phyloP scores from a whole-genome alignment of 2,329 filamentous ascomycete species.

The Cladosporium sp. region DNA sequence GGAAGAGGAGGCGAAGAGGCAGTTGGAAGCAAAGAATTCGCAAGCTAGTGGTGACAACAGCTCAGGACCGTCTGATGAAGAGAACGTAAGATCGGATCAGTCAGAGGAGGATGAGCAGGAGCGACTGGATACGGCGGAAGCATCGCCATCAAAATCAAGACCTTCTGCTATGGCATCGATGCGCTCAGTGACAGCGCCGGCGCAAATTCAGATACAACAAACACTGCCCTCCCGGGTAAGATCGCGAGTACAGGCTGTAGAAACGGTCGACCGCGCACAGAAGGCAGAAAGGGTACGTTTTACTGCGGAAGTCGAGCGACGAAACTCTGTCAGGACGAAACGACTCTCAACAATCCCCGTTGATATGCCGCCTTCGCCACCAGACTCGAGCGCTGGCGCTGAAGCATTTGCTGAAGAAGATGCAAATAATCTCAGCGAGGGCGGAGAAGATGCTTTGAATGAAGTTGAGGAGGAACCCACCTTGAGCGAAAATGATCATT shows the following conservation, averaged over 20 bases:
- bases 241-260: slow-evolving; percentile 32
- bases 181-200: slow-evolving; percentile 40
- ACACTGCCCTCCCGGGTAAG: slow-evolving; percentile 43
- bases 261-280: slow-evolving; percentile 22
- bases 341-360: slow-evolving; percentile 35
- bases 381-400: slow-evolving; percentile 35
- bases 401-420: slow-evolving; percentile 22
- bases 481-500: background rate
- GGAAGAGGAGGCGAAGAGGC: slow-evolving; percentile 9
- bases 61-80: slow-evolving; percentile 1
- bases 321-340: slow-evolving; percentile 6
- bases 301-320: background rate
- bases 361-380: slow-evolving; percentile 37
- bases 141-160: background rate
- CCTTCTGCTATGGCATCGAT: slow-evolving; percentile 5
- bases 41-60: background rate
- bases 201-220: slow-evolving; percentile 46
- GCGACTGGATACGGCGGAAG: background rate
- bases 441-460: background rate
- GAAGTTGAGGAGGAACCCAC: background rate
- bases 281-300: slow-evolving; percentile 2
- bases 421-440: background rate
- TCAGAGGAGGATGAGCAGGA: background rate
- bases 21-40: background rate
- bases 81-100: background rate